Evolutionary conservation across 75 land plant genomes (phyloP).

Genomic region (Pinus tabuliformis): DNA sequence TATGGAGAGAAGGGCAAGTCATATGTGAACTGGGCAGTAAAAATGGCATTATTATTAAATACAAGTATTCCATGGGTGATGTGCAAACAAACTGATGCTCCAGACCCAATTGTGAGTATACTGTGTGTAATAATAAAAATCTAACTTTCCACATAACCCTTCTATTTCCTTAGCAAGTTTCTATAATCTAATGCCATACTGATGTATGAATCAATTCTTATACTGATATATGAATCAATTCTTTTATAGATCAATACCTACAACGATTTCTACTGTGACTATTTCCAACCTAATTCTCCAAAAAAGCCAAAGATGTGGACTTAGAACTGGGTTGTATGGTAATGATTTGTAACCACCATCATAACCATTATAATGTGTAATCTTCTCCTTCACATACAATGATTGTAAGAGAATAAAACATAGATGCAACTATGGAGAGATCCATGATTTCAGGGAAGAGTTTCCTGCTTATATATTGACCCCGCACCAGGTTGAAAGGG

Average conservation of each 20-base stretch:
- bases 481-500: not conserved
- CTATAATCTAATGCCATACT: not conserved
- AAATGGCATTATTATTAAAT: conserved; percentile 34
- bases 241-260: conserved; percentile 44
- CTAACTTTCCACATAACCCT: not conserved
- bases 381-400: not conserved
- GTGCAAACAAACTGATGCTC: conserved; percentile 75
- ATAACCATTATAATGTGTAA: not conserved
- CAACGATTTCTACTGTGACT: conserved; percentile 75
- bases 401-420: not conserved
- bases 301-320: conserved; percentile 85
- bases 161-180: not conserved
- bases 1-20: conserved; percentile 48
- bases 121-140: not conserved
- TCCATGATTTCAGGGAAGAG: no score
- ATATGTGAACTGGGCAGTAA: conserved; percentile 60
- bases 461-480: no score
- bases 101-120: conserved; percentile 45
- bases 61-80: conserved; percentile 63
- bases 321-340: conserved; percentile 92
- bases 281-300: conserved; percentile 41
- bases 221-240: conserved; percentile 19
- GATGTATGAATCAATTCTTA: not conserved
- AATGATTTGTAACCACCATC: not conserved
- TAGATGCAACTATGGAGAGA: not conserved